Evolutionary conservation across 139 green algal species (phyloP), one percentile per base, ranked within the genome.

Genomic region (Coelastrella sp.): DNA sequence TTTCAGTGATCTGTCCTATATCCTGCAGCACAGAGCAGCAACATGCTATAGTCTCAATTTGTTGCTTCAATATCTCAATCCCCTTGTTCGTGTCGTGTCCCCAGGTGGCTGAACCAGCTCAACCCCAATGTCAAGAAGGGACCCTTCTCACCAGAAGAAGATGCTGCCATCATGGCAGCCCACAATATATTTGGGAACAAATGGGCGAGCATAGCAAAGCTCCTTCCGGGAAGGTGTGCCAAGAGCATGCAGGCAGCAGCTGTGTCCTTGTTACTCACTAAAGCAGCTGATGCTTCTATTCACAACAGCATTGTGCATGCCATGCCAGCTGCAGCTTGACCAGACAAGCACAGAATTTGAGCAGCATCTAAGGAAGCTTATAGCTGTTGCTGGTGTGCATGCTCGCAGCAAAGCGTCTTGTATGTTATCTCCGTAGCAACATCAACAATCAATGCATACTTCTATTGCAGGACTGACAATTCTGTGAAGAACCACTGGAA

Each of bases 401-500:
- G n/a, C n/a, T n/a, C n/a, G n/a, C n/a, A n/a, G n/a, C n/a, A n/a
- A n/a, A n/a, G n/a, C n/a, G n/a, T n/a, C n/a, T n/a, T n/a, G n/a
- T n/a, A n/a, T n/a, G n/a, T n/a, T n/a, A n/a, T n/a, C n/a, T n/a
- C n/a, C n/a, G n/a, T n/a, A n/a, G n/a, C n/a, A n/a, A n/a, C n/a
- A n/a, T n/a, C n/a, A n/a, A n/a, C n/a, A n/a, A n/a, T n/a, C n/a
- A n/a, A n/a, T n/a, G n/a, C n/a, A n/a, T n/a, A n/a, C 2, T 45
- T 1, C 64, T 30, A 50, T 43, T 74, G 62, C 73, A 91, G 93
- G 66, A 96, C 93, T 17, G 91, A 96, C 76, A 96, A 96, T 50
- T 89, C 90, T 3, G 91, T 96, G 3, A 96, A 96, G 79, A 96
- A 96, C 79, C 93, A 96, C 81, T 96, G 93, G 93, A 95, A 96